Conservation (phyloP, 441 rosid species). For the Gossypium aridum region DNA sequence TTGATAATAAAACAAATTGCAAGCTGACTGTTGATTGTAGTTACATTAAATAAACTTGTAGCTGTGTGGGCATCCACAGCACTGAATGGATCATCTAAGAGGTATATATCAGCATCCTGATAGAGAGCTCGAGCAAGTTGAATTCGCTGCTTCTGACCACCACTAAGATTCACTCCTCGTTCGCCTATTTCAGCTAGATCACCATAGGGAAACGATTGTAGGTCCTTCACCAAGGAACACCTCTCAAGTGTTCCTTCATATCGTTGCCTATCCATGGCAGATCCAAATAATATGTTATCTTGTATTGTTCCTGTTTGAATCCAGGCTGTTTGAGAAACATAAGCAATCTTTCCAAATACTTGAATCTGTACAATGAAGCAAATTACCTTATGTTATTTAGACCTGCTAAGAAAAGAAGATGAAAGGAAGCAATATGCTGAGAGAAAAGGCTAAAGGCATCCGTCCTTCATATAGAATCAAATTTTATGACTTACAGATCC, state of each 20-base stretch:
- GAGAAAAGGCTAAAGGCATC: background rate
- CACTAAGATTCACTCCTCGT: constrained; percentile 94
- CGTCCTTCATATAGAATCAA: background rate
- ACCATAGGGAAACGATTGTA: constrained; percentile 77
- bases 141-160: constrained; percentile 94
- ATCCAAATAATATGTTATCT: constrained; percentile 83
- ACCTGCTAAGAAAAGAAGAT: too few species aligned
- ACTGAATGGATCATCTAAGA: constrained; percentile 95
- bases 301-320: constrained; percentile 84
- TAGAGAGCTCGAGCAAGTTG: constrained; percentile 97
- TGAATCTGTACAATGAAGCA: constrained; percentile 42
- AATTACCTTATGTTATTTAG: background rate
- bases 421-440: background rate
- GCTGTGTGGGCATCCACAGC: constrained; percentile 98
- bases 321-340: constrained; percentile 97
- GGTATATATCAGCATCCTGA: constrained; percentile 87
- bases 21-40: background rate
- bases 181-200: constrained; percentile 94
- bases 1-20: background rate
- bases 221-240: constrained; percentile 82
- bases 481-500: constrained; percentile 56
- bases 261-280: constrained; percentile 49
- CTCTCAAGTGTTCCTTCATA: constrained; percentile 80
- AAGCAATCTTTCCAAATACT: constrained; percentile 72
- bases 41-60: constrained; percentile 76